Base-by-base conservation (phyloP, 345 rosid species). In the Hibiscus trionum region DNA sequence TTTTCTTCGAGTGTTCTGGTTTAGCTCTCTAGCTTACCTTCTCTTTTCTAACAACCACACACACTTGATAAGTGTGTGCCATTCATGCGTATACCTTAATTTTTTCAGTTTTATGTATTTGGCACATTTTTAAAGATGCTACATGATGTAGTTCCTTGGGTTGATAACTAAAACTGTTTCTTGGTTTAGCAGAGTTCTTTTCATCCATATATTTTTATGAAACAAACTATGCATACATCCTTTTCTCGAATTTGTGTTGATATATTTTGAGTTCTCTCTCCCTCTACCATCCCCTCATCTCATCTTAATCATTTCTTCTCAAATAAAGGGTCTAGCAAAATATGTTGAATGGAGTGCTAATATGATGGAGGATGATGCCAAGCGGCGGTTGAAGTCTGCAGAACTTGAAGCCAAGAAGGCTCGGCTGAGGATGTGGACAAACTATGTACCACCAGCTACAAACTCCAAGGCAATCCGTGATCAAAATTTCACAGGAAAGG, bases 331-430 rank as follows among this genome's bases (percentile, higher is more conserved):
- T 67, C 86, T 96, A 60, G 98, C 98, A 72, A 91, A 90, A 83
- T 96, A 81, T 82, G 91, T 96, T 72, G 99, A 93, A 71, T 96
- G 99, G 99, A 96, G 98, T 79, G 99, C 96, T 27, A 93, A 87
- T 81, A 85, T 88, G 96, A 87, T 96, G 96, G 98, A 96, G 84
- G 96, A 93, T 66, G 96, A 93, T 72, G 90, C 96, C 64, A 93
- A 86, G 81, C 87, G 86, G 65, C 80, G 71, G 75, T 74, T 96
- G 72, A 93, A 91, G 87, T 76, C 85, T 77, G 91, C 95, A 24
- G 99, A 96, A 72, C 98, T 93, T 80, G 86, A 93, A 70, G 94
- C 97, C 73, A 96, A 93, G 85, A 93, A 88, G 83, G 81, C 49
- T 61, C 85, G 93, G 35, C 78, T 91, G 78, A 93, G 81, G 82